Evolutionary conservation across 192 early-diverging fungal species (phyloP).

Genomic region (Coemansia sp.): DNA sequence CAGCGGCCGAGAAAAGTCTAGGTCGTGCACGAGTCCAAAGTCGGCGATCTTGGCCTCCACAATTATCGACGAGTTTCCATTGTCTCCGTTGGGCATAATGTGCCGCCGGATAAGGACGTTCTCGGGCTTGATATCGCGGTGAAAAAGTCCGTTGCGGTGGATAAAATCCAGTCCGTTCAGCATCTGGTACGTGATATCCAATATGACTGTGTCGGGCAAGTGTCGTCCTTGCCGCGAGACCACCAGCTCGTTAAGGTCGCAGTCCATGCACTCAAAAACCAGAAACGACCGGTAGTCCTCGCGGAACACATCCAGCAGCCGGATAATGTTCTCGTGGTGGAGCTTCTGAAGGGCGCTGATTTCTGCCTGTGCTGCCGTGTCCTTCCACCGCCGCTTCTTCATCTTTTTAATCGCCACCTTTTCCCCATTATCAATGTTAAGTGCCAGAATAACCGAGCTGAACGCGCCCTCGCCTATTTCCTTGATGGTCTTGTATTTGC

Average conservation of each 20-base stretch:
- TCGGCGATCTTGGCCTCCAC: constrained; percentile 87
- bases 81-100: constrained; percentile 28
- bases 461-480: constrained; percentile 58
- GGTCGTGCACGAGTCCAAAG: constrained; percentile 91
- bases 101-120: constrained; percentile 75
- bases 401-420: constrained; percentile 58
- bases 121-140: constrained; percentile 97
- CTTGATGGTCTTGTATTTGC: constrained; percentile 52
- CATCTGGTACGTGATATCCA: constrained; percentile 85
- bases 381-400: constrained; percentile 61
- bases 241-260: constrained; percentile 89
- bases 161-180: constrained; percentile 84
- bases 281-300: constrained; percentile 84
- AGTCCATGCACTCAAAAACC: constrained; percentile 96
- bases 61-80: constrained; percentile 42
- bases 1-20: constrained; percentile 84
- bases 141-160: constrained; percentile 91
- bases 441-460: constrained; percentile 55
- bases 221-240: constrained; percentile 66
- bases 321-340: constrained; percentile 81
- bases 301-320: constrained; percentile 80
- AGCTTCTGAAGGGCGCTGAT: constrained; percentile 53
- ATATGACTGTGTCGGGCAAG: constrained; percentile 67
- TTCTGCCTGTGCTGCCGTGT: constrained; percentile 54
- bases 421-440: constrained; percentile 47